These are phyloP conservation scores for Scopulariopsis brevicaulis DNA, from an alignment of 2,329 filamentous ascomycete species.

Conservation along the genomic window DNA sequence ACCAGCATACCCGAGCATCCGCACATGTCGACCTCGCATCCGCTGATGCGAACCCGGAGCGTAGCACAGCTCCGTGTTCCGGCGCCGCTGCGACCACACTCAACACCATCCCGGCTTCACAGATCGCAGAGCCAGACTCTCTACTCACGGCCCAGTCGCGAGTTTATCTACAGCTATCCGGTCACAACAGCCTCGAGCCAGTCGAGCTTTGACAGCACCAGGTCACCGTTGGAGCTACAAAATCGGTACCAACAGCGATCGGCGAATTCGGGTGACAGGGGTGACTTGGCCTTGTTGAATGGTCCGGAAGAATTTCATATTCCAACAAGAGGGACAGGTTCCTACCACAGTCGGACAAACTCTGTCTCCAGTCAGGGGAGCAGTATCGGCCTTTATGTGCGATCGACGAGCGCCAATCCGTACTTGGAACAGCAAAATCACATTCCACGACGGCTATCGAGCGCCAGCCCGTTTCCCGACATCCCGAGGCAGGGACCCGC, in stretches of 20 bases:
- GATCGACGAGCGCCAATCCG: constrained; percentile 4
- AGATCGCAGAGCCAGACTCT: constrained; percentile 7
- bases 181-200: constrained; percentile 8
- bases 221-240: constrained; percentile 13
- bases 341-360: constrained; percentile 18
- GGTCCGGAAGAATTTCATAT: constrained; percentile 14
- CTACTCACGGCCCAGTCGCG: constrained; percentile 10
- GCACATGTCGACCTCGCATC: constrained; percentile 18
- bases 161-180: constrained; percentile 10
- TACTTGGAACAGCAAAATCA: constrained; percentile 4
- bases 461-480: constrained; percentile 1
- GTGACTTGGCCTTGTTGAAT: too few species aligned
- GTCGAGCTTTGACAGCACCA: constrained; percentile 6
- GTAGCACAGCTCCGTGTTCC: constrained; percentile 7
- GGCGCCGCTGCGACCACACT: constrained; percentile 20
- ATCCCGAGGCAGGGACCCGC: neutral
- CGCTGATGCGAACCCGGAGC: constrained; percentile 30
- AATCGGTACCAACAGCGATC: constrained; percentile 5
- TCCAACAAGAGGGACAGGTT: constrained; percentile 9
- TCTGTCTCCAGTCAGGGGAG: constrained; percentile 17
- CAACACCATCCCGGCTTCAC: constrained; percentile 17
- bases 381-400: constrained; percentile 7
- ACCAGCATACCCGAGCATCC: neutral
- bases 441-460: constrained; percentile 2
- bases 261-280: neutral